Evolutionary conservation across 257 asterid genomes (phyloP), one percentile per base, ranked within the genome.

Genomic region (Euphrasia confusa): DNA sequence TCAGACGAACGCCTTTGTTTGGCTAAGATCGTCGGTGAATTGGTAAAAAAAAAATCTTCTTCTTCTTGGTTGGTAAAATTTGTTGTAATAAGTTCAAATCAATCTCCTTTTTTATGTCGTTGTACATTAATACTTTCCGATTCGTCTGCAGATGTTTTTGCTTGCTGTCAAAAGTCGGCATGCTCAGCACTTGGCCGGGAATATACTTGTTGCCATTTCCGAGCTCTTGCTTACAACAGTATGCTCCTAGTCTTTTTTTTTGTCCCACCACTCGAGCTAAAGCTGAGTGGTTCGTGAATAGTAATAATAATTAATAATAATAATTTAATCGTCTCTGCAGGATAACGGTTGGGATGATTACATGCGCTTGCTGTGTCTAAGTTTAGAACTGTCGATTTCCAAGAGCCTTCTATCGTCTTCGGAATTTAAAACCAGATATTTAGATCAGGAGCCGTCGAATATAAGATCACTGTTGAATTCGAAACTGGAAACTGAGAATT

Each of bases 201-300:
- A 82, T 73, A 82, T 49, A 59, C 79, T 93, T 17, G 81, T 82
- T 67, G 88, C 87, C 61, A 61, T 89, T 60, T 78, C 85, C 18
- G 84, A 87, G 83, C 74, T 82, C 64, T 49, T 84, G 62, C 67
- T 84, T 73, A 75, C 71, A 65, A 70, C 70, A 47, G 97, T 92
- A 92, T 62, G 89, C 75, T 68, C 54, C 54, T 66, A 39, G 27
- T 7, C 17, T 17, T 54, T 53, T 61, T 42, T 57, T 35, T 35
- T 35, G 8, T 35, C 40, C 7, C 40, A 35, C 40, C 5, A 28
- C 33, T 28, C 33, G 33, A 28, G 33, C 33, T 28, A 28, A 28
- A 28, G 33, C 5, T 3, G 3, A 28, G 40, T 35, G 40, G 40
- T 35, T 35, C 40, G 7, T 1, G 40, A 35, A 5, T 0, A 35